Evolutionary conservation across 2,329 filamentous ascomycete species (phyloP).

Genomic region (Diaporthe ilicicola): DNA sequence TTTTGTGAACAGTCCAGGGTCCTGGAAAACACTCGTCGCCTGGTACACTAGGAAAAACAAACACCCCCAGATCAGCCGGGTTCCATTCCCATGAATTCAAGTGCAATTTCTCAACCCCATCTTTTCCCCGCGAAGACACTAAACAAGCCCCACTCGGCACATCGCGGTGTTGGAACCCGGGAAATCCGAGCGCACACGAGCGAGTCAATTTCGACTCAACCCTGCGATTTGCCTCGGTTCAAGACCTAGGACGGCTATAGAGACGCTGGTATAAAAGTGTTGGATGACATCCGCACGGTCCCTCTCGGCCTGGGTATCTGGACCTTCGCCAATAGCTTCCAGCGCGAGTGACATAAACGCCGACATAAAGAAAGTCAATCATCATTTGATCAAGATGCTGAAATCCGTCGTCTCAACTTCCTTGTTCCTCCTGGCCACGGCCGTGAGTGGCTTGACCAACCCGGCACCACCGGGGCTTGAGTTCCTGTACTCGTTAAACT

Average conservation of each 20-base stretch:
- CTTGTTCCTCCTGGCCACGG: not conserved
- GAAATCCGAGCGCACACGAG: not conserved
- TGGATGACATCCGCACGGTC: not conserved
- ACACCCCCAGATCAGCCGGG: slow-evolving; percentile 8
- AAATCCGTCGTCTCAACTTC: not conserved
- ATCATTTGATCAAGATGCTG: not conserved
- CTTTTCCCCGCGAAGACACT: slow-evolving; percentile 17
- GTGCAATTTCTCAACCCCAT: slow-evolving; percentile 18
- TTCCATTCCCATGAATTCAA: slow-evolving; percentile 8
- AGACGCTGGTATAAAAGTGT: not conserved
- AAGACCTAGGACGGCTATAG: not conserved
- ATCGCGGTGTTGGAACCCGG: slow-evolving; percentile 9
- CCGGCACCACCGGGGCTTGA: slow-evolving; percentile 37
- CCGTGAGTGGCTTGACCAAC: not conserved
- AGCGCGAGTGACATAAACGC: not conserved
- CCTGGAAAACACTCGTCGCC: not conserved
- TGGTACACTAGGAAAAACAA: not conserved
- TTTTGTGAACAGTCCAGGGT: not conserved
- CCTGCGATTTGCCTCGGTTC: not conserved
- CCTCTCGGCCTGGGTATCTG: not conserved
- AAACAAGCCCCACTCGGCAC: slow-evolving; percentile 5
- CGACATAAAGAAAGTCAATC: not conserved
- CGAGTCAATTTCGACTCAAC: slow-evolving; percentile 3
- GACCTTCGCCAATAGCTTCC: not conserved
- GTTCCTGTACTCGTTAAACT: slow-evolving; percentile 42